These are phyloP conservation scores for Bruguiera hainesii DNA, from an alignment of 441 rosid species.

Conservation along the genomic window DNA sequence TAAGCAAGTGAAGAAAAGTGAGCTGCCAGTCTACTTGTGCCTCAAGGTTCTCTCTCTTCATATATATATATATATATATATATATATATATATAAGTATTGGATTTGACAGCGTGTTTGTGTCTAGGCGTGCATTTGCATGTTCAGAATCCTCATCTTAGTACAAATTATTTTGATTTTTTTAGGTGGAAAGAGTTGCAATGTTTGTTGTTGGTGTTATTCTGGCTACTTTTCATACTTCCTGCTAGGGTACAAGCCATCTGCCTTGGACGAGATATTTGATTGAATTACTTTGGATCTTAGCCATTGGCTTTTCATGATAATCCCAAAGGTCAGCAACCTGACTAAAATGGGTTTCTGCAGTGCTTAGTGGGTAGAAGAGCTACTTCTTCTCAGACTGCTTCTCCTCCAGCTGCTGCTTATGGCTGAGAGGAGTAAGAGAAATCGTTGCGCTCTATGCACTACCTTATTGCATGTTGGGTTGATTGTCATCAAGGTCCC, in stretches of 20 bases:
- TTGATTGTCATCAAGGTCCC: neutral
- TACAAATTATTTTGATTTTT: too few relatives aligned
- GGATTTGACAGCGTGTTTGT: neutral
- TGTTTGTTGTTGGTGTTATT: too few relatives aligned
- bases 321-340: too few relatives aligned
- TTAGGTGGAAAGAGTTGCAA: too few relatives aligned
- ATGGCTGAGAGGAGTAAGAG: slow-evolving; percentile 35
- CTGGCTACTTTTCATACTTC: too few relatives aligned
- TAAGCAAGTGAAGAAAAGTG: slow-evolving; percentile 29
- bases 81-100: neutral
- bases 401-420: slow-evolving; percentile 43
- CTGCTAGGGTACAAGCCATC: too few relatives aligned
- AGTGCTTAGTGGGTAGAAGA: slow-evolving; percentile 49
- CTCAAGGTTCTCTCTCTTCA: slow-evolving; percentile 39
- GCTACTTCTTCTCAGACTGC: slow-evolving; percentile 29
- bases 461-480: neutral
- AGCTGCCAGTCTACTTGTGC: slow-evolving; percentile 56
- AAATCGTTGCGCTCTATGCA: neutral
- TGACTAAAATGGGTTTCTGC: slow-evolving; percentile 19
- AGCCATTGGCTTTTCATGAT: too few relatives aligned
- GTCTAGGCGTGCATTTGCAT: too few relatives aligned
- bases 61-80: too few relatives aligned
- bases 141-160: too few relatives aligned
- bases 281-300: too few relatives aligned
- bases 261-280: too few relatives aligned